Percentiles rank a stretch among this genome's conserved stretches.
Conservation (phyloP, 495 filamentous ascomycete genomes). For the Ascobolus immersus region DNA sequence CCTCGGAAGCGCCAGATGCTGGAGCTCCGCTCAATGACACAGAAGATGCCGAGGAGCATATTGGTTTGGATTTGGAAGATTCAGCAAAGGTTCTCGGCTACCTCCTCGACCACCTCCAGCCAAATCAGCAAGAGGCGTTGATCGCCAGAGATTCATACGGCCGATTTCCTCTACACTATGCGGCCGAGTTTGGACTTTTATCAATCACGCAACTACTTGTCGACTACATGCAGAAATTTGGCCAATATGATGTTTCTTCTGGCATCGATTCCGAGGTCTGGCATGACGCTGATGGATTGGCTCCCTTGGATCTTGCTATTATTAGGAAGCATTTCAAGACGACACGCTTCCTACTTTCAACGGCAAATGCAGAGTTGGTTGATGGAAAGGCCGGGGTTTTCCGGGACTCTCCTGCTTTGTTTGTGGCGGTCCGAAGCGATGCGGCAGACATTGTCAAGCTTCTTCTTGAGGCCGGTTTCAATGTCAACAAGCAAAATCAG, state of each 20-base stretch:
- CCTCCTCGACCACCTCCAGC: slow-evolving; percentile 43
- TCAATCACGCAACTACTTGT: slow-evolving; percentile 70
- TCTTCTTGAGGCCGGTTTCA: slow-evolving; percentile 70
- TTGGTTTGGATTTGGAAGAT: too few species aligned
- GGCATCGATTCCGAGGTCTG: slow-evolving; percentile 65
- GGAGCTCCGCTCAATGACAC: too few species aligned
- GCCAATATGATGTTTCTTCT: slow-evolving; percentile 53
- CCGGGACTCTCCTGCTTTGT: slow-evolving; percentile 72
- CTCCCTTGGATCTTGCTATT: slow-evolving; percentile 75
- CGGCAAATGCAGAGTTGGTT: slow-evolving; percentile 60
- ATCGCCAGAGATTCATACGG: slow-evolving; percentile 49
- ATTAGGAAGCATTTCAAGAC: slow-evolving; percentile 75
- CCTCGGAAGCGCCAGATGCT: too few species aligned
- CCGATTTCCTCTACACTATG: slow-evolving; percentile 78
- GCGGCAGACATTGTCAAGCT: slow-evolving; percentile 58
- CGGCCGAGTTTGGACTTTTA: slow-evolving; percentile 79
- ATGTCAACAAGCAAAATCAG: slow-evolving; percentile 57
- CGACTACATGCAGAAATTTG: slow-evolving; percentile 67
- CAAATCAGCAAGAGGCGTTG: slow-evolving; percentile 42
- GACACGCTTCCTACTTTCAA: slow-evolving; percentile 50
- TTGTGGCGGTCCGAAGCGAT: slow-evolving; percentile 64
- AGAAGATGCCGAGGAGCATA: too few species aligned
- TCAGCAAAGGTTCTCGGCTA: slow-evolving; percentile 48
- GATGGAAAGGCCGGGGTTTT: slow-evolving; percentile 30
- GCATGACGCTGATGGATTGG: slow-evolving; percentile 82